Conservation (phyloP, 2,329 filamentous ascomycete genomes). For the Alternaria metachromatica region DNA sequence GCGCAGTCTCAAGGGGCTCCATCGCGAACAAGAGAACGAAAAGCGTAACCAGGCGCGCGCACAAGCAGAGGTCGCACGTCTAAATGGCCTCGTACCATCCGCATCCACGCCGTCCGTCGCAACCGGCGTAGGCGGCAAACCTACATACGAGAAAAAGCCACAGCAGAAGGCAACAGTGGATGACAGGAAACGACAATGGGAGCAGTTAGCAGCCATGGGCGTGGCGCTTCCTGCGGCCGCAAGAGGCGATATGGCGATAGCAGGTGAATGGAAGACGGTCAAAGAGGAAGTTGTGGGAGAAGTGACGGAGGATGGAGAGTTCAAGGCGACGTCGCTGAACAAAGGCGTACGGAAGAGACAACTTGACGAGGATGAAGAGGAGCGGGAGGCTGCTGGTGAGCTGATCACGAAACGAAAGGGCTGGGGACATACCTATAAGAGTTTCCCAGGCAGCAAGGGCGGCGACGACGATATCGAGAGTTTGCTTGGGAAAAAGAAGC, state of each 20-base stretch:
- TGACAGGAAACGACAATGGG: slow-evolving; percentile 81
- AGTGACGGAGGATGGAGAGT: slow-evolving; percentile 55
- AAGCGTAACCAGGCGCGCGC: slow-evolving; percentile 83
- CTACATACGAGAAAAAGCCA: slow-evolving; percentile 42
- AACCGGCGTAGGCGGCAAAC: slow-evolving; percentile 30
- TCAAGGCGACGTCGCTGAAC: slow-evolving; percentile 52
- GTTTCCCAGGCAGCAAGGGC: slow-evolving; percentile 52
- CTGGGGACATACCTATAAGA: slow-evolving; percentile 56
- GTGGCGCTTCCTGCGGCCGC: slow-evolving; percentile 82
- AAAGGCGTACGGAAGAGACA: slow-evolving; percentile 70
- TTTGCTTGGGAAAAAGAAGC: slow-evolving; percentile 53
- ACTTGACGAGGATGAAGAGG: slow-evolving; percentile 65
- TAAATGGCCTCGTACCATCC: slow-evolving; percentile 76
- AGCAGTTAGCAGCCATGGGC: slow-evolving; percentile 86
- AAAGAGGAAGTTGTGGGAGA: slow-evolving; percentile 54
- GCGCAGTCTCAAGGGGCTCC: slow-evolving; percentile 86
- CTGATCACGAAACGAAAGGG: slow-evolving; percentile 49
- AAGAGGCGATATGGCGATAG: slow-evolving; percentile 81
- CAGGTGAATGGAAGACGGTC: slow-evolving; percentile 84
- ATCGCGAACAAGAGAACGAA: slow-evolving; percentile 81
- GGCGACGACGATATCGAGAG: slow-evolving; percentile 71
- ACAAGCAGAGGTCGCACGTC: slow-evolving; percentile 80
- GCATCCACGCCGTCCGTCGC: slow-evolving; percentile 41
- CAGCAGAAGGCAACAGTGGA: slow-evolving; percentile 61
- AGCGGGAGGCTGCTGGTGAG: slow-evolving; percentile 64